These are phyloP conservation scores for Melanomma pulvis-pyrius DNA, from an alignment of 495 filamentous ascomycete genomes.

Conservation along the genomic window DNA sequence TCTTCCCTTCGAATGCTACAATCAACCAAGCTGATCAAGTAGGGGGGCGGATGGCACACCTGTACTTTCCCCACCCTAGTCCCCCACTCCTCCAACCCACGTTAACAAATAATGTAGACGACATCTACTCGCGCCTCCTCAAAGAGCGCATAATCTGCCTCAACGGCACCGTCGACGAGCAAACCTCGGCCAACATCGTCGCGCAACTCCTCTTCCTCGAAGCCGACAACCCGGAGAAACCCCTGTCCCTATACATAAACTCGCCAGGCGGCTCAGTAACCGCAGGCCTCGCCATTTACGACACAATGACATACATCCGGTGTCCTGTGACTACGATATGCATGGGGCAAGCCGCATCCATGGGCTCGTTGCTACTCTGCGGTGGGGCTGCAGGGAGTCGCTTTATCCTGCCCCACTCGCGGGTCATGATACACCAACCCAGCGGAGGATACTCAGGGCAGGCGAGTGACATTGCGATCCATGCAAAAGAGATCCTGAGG, in stretches of 20 bases:
- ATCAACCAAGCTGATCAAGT: slow-evolving; percentile 47
- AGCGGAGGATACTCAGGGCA: slow-evolving; percentile 89
- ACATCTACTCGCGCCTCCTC: slow-evolving; percentile 44
- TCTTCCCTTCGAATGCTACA: slow-evolving; percentile 14
- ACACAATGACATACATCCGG: slow-evolving; percentile 97
- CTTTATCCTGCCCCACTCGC: slow-evolving; percentile 86
- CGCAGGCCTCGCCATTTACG: slow-evolving; percentile 92
- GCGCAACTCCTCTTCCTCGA: slow-evolving; percentile 97
- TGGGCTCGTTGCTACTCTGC: slow-evolving; percentile 87
- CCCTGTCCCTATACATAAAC: slow-evolving; percentile 97
- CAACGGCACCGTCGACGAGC: slow-evolving; percentile 89
- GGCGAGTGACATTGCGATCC: slow-evolving; percentile 90
- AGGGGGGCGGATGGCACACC: slow-evolving; percentile 90
- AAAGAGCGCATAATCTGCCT: slow-evolving; percentile 95
- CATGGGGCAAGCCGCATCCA: slow-evolving; percentile 89
- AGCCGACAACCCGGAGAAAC: slow-evolving; percentile 90
- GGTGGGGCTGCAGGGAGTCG: slow-evolving; percentile 85
- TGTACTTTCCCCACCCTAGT: neutral
- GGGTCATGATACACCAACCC: slow-evolving; percentile 96
- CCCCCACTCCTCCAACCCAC: neutral
- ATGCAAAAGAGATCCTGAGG: slow-evolving; percentile 93
- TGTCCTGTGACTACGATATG: slow-evolving; percentile 93
- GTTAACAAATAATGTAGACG: slow-evolving; percentile 39
- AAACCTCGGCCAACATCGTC: slow-evolving; percentile 84
- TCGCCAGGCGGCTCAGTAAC: slow-evolving; percentile 96